phyloP scores from a whole-genome alignment of 2,329 filamentous ascomycete genomes.

The Aspergillus quadrilineatus region DNA sequence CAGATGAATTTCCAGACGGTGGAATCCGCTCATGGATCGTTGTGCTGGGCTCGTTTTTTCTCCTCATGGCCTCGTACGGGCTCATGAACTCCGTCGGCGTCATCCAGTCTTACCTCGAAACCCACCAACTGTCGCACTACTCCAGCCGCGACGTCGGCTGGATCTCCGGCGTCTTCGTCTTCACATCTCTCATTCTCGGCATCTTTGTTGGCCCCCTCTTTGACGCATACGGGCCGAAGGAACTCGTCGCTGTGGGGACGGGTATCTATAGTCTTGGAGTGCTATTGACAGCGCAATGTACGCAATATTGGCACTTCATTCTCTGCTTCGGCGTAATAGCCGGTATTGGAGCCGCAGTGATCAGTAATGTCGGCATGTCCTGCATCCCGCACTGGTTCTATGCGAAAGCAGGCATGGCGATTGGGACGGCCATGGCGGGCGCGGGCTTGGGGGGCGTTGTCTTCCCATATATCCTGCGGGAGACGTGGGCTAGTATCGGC shows the following conservation, averaged over 20 bases:
- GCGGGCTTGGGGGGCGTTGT: constrained; percentile 39
- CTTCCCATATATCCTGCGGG: constrained; percentile 39
- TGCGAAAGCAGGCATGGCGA: constrained; percentile 37
- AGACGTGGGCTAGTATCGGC: constrained; percentile 34
- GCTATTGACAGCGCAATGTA: constrained; percentile 50
- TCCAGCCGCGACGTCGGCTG: constrained; percentile 50
- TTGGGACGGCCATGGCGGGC: constrained; percentile 43
- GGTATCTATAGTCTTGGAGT: constrained; percentile 42
- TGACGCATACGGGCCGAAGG: constrained; percentile 49
- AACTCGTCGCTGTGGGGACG: constrained; percentile 43
- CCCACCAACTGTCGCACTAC: constrained; percentile 47
- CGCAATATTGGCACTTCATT: constrained; percentile 51
- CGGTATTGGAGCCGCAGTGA: constrained; percentile 36
- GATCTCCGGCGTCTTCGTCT: constrained; percentile 52
- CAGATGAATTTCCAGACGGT: constrained; percentile 32
- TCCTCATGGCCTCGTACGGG: constrained; percentile 44
- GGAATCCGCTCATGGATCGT: constrained; percentile 39
- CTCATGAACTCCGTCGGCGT: constrained; percentile 54
- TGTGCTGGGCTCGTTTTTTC: constrained; percentile 38
- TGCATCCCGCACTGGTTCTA: constrained; percentile 46
- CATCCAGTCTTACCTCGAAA: constrained; percentile 48
- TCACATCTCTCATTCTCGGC: constrained; percentile 45
- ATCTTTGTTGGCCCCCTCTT: constrained; percentile 53
- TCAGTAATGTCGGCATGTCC: constrained; percentile 41
- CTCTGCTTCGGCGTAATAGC: constrained; percentile 40